Evolutionary conservation across 345 rosid genomes (phyloP), one percentile per base, ranked within the genome.

Genomic region (Camelina hispida): DNA sequence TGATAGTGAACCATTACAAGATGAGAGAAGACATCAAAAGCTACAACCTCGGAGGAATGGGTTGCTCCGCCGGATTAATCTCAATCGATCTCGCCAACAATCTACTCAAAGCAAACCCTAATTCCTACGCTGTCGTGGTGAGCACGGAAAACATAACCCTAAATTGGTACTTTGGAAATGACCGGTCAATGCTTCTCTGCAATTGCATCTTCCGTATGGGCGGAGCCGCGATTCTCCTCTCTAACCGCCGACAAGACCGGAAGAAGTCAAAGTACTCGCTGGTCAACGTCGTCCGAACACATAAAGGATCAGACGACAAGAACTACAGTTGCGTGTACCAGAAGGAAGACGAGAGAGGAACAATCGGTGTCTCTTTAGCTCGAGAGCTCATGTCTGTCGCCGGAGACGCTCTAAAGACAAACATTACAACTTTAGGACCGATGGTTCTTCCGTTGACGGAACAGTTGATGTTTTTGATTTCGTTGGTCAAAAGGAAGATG

Each of bases 151-250:
- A 91, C 82, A 88, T 88, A 14, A 93, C 98, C 34, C 84, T 87
- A 37, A 91, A 91, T 18, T 91, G 93, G 94, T 93, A 91, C 56
- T 87, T 88, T 22, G 98, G 98, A 0, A 82, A 89, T 51, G 96
- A 93, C 71, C 63, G 85, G 25, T 91, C 98, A 34, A 93, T 93
- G 98, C 77, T 91, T 20, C 83, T 93, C 4, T 85, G 91, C 74
- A 93, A 93, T 60, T 93, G 98, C 75, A 83, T 91, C 17, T 93
- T 93, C 72, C 90, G 98, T 2, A 93, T 93, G 97, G 98, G 98
- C 0, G 94, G 93, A 11, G 97, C 97, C 8, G 98, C 98, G 4
- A 81, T 88, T 30, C 96, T 93, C 17, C 86, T 93, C 37, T 87
- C 97, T 2, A 91, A 88, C 84, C 81, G 87, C 53, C 42, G 80